These are phyloP conservation scores for Acer campestre DNA, from an alignment of 345 rosid genomes.

Conservation along the genomic window DNA sequence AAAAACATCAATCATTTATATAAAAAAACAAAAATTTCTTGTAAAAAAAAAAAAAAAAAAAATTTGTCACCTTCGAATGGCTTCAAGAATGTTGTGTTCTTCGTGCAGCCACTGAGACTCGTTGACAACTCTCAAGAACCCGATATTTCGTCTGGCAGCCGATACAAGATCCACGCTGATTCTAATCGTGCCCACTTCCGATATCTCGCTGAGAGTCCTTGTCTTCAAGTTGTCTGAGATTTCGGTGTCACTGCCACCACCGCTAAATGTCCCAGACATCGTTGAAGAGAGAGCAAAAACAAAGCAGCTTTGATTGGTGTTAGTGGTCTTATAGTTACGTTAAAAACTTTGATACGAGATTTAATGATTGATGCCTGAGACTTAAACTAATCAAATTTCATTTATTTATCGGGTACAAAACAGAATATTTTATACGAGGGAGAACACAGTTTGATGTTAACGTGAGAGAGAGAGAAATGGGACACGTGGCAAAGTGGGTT, in stretches of 20 bases:
- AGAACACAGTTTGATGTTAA: neutral
- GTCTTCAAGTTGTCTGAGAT: constrained; percentile 27
- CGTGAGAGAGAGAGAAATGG: neutral
- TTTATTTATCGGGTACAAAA: neutral
- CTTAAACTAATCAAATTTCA: neutral
- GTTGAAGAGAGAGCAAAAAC: neutral
- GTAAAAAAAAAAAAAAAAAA: neutral
- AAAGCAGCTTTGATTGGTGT: neutral
- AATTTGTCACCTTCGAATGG: constrained; percentile 63
- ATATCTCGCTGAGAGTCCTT: constrained; percentile 64
- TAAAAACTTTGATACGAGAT: neutral
- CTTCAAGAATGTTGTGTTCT: constrained; percentile 49
- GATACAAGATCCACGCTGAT: constrained; percentile 67
- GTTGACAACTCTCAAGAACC: constrained; percentile 57
- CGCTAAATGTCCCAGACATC: constrained; percentile 28
- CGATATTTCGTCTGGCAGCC: constrained; percentile 61
- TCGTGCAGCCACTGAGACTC: constrained; percentile 78
- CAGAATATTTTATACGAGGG: constrained; percentile 9
- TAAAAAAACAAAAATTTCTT: neutral
- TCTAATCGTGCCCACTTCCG: constrained; percentile 51
- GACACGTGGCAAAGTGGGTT: constrained; percentile 16
- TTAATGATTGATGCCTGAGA: constrained; percentile 3
- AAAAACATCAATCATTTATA: neutral
- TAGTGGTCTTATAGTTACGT: neutral
- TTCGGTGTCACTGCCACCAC: no score